Base-by-base conservation (phyloP, 2,329 filamentous ascomycete genomes). In the Aspergillus japonicus region DNA sequence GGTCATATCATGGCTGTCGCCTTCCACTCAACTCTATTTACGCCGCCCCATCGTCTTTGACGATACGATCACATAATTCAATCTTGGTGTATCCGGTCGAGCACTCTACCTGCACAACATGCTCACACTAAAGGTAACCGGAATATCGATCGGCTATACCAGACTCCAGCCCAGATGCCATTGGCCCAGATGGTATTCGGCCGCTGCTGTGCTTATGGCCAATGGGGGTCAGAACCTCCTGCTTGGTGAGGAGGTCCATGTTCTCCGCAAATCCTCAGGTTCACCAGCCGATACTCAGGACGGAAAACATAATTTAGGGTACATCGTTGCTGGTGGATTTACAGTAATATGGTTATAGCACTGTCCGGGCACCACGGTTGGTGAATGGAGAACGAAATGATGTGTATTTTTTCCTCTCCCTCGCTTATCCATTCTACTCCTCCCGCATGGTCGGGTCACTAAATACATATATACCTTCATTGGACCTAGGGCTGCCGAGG, bases 221-320 rank as follows among this genome's bases (percentile, higher is more conserved):
- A 48, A 55, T 55, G 21, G 29, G 23, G n/a, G 14, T 6, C 53
- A 19, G n/a, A 19, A 24, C 10, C 11, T 24, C 44, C 26, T 19
- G 12, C 21, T 55, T 44, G 29, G 14, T 47, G 44, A 35, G 19
- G 53, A 48, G 53, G 53, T 55, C 53, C 48, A 44, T 55, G 53
- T 55, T 55, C 53, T 35, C 53, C 53, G 42, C 53, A 42, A 55
- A 16, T 24, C 26, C 42, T 24, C 19, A 16, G n/a, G 16, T n/a
- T 11, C 50, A 42, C 12, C n/a, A 42, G 4, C 1, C 14, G 11
- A 11, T 35, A 35, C 33, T 8, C 10, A 14, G 2, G 8, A 12
- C 33, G 14, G 23, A 23, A 3, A 23, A 4, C 23, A 23, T 29
- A 29, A 29, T 29, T 2, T 29, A 8, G 10, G 8, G 26, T 29